These are phyloP conservation scores for Albugo laibachii DNA, from an alignment of 352 stramenopile species.

Conservation along the genomic window DNA sequence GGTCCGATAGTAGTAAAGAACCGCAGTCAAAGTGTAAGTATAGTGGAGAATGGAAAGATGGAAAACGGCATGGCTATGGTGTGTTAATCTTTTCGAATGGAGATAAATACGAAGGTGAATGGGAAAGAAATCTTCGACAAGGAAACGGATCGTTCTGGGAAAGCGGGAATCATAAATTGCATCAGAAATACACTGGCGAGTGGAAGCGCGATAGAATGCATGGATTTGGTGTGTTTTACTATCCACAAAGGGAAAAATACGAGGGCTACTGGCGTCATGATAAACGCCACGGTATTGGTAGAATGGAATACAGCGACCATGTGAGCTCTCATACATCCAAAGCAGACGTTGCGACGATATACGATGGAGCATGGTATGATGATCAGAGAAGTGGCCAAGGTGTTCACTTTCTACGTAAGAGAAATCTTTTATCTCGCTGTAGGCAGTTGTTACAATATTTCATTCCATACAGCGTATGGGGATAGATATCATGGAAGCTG, in stretches of 20 bases:
- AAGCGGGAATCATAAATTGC: conserved; percentile 35
- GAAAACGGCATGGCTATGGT: conserved; percentile 85
- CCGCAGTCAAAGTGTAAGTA: conserved; percentile 38
- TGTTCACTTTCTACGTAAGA: conserved; percentile 32
- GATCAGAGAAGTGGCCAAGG: conserved; percentile 61
- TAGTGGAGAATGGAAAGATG: conserved; percentile 85
- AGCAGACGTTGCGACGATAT: conserved; percentile 26
- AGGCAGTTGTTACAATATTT: background rate
- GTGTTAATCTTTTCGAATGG: conserved; percentile 78
- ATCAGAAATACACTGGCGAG: conserved; percentile 73
- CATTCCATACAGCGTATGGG: conserved; percentile 32
- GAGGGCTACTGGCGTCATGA: conserved; percentile 63
- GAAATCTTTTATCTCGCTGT: background rate
- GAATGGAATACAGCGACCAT: conserved; percentile 63
- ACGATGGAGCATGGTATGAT: conserved; percentile 61
- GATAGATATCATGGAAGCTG: conserved; percentile 77
- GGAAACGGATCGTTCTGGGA: conserved; percentile 71
- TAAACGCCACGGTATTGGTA: conserved; percentile 49
- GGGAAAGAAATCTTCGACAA: conserved; percentile 55
- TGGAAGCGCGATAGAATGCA: conserved; percentile 54
- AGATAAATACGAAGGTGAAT: conserved; percentile 83
- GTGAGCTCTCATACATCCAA: conserved; percentile 1
- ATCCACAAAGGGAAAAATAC: conserved; percentile 62
- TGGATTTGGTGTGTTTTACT: conserved; percentile 64
- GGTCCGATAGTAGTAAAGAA: conserved; percentile 11